Evolutionary conservation across 768 basidiomycete genomes (phyloP), one percentile per base, ranked within the genome.

Genomic region (Cystobasidium tubakii): DNA sequence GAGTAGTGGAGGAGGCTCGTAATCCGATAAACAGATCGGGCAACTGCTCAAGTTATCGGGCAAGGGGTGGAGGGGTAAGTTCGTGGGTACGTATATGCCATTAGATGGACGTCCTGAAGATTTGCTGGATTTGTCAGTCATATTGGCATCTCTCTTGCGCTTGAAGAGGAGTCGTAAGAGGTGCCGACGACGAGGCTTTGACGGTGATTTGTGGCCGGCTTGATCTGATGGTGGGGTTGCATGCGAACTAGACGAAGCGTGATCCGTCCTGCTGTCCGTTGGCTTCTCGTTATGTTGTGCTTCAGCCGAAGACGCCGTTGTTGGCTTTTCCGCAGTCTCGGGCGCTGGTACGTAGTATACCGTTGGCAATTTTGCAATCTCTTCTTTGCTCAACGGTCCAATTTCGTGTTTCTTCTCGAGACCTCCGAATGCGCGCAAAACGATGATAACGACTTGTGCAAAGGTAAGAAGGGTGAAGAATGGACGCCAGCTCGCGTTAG

Each of bases 391-490:
- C 27, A 79, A 72, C 23, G 77, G 77, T 3, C 78, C 78, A 44
- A 79, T 46, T 55, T 78, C 77, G 66, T 73, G 70, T 64, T 76
- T 77, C 64, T 74, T 71, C 50, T 75, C 73, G 10, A 77, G 75
- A 31, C 75, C 27, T 1, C 78, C 78, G 44, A 77, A 77, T 21
- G 31, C 62, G 21, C 78, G 69, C 1, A 74, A 43, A 21, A 73
- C 71, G 66, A 75, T 31, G 65, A 76, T 64, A 21, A 54, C n/a
- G 15, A 55, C 57, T n/a, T n/a, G n/a, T 15, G 1, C 6, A 7
- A 21, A 39, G n/a, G n/a, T n/a, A 12, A 1, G 12, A 43, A 62
- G n/a, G 25, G 13, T 0, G 1, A 21, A 10, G 21, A 39, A 19
- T 1, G 29, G 25, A 34, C 34, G 1, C 12, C 21, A 10, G n/a